Conservation (phyloP, 768 basidiomycete species). For the Fistulinella prunicolor region DNA sequence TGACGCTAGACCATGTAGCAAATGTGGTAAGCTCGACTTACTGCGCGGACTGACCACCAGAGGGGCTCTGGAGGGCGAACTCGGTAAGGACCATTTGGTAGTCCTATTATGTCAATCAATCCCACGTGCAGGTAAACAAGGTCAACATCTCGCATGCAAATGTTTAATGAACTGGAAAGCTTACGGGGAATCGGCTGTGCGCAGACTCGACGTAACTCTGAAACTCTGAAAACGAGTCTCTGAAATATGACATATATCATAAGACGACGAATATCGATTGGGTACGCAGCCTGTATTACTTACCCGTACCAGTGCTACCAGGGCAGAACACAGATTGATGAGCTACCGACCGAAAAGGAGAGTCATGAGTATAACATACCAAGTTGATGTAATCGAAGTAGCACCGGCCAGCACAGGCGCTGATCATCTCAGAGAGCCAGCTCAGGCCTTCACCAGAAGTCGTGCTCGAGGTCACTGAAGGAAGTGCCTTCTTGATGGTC, state of each 20-base stretch:
- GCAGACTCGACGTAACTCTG: slow-evolving; percentile 26
- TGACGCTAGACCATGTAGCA: too few relatives aligned
- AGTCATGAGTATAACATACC: slow-evolving; percentile 14
- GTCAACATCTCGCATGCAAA: slow-evolving; percentile 4
- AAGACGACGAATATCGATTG: not conserved
- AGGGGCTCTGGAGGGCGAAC: slow-evolving; percentile 31
- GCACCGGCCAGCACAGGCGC: slow-evolving; percentile 35
- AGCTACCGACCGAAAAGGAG: too few relatives aligned
- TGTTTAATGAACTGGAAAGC: not conserved
- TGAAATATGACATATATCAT: slow-evolving; percentile 7
- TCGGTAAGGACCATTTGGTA: slow-evolving; percentile 30
- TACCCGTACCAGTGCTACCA: slow-evolving; percentile 32
- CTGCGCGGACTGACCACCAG: too few relatives aligned
- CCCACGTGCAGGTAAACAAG: not conserved
- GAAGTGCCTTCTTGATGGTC: slow-evolving; percentile 39
- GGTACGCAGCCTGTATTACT: not conserved
- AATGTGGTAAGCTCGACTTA: too few relatives aligned
- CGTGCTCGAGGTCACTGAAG: slow-evolving; percentile 34
- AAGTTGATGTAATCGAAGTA: slow-evolving; percentile 36
- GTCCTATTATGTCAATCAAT: slow-evolving; percentile 6
- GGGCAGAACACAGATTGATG: too few relatives aligned
- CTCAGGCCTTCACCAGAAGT: slow-evolving; percentile 32
- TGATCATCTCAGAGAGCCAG: slow-evolving; percentile 36
- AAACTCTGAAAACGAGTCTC: slow-evolving; percentile 29
- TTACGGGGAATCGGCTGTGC: slow-evolving; percentile 28